These are phyloP conservation scores for Rauvolfia tetraphylla DNA, from an alignment of 257 asterid genomes.

Conservation along the genomic window DNA sequence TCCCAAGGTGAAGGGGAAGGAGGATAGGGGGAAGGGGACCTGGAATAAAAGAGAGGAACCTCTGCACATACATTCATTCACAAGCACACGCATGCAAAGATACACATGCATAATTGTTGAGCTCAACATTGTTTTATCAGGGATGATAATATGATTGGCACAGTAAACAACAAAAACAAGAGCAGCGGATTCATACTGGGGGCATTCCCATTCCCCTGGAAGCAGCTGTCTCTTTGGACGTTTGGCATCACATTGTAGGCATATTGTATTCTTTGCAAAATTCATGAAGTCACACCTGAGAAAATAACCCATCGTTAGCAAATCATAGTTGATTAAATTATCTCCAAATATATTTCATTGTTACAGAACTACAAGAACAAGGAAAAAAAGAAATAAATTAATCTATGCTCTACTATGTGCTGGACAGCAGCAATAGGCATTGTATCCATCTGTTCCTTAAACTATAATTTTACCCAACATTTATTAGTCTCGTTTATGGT, in stretches of 20 bases:
- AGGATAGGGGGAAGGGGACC: not conserved
- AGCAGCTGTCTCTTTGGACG: slow-evolving; percentile 97
- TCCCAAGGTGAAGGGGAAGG: not conserved
- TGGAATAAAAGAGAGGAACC: not conserved
- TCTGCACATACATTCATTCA: not conserved
- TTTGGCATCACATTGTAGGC: slow-evolving; percentile 94
- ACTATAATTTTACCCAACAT: not conserved
- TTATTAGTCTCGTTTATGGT: not conserved
- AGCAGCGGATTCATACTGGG: slow-evolving; percentile 48
- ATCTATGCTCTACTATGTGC: not conserved
- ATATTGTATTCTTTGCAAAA: slow-evolving; percentile 86
- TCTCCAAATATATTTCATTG: not conserved
- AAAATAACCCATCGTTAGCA: slow-evolving; percentile 15
- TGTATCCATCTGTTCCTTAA: not conserved
- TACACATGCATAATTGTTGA: not conserved
- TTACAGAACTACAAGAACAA: no score
- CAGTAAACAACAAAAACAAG: slow-evolving; percentile 4
- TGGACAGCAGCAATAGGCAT: not conserved
- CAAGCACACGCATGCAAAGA: not conserved
- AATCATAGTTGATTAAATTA: not conserved
- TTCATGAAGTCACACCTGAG: slow-evolving; percentile 96
- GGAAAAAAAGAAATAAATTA: no score
- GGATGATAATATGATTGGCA: not conserved
- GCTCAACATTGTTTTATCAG: not conserved
- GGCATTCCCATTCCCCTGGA: slow-evolving; percentile 99